Conservation (phyloP, 352 stramenopile species). For the Phytopythium vexans region DNA sequence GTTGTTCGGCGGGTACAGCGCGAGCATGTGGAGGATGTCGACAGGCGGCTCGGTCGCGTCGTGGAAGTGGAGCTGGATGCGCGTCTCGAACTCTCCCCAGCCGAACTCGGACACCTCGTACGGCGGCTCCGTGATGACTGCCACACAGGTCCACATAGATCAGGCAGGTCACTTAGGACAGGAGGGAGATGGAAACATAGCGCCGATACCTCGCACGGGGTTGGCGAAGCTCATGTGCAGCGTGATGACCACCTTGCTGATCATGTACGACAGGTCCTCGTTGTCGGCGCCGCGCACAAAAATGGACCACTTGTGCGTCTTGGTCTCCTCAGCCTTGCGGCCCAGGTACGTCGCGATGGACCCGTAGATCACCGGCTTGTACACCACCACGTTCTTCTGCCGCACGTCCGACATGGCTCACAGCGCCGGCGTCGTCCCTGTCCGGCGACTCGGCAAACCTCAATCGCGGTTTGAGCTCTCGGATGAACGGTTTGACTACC, state of each 20-base stretch:
- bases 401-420: conserved; percentile 59
- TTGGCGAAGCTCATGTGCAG: conserved; percentile 96
- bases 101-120: conserved; percentile 97
- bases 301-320: conserved; percentile 95
- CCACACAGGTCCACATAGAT: neutral
- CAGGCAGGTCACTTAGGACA: neutral
- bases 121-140: conserved; percentile 92
- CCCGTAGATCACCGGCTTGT: conserved; percentile 94
- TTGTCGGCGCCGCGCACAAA: conserved; percentile 92
- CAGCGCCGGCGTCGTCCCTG: conserved; percentile 1
- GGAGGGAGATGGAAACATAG: neutral
- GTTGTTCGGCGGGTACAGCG: conserved; percentile 80
- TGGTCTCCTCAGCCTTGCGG: conserved; percentile 91
- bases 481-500: conserved; percentile 4
- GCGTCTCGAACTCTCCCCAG: conserved; percentile 98
- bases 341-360: conserved; percentile 93
- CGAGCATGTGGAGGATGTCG: conserved; percentile 88
- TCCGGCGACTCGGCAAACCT: conserved; percentile 3
- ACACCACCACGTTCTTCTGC: conserved; percentile 82
- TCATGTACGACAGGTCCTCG: conserved; percentile 93
- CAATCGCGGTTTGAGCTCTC: neutral
- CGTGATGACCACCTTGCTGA: conserved; percentile 97
- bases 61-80: conserved; percentile 96
- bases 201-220: conserved; percentile 72
- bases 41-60: conserved; percentile 91